Evolutionary conservation across 2,329 filamentous ascomycete species (phyloP).

Genomic region (Clarireedia hainanense): DNA sequence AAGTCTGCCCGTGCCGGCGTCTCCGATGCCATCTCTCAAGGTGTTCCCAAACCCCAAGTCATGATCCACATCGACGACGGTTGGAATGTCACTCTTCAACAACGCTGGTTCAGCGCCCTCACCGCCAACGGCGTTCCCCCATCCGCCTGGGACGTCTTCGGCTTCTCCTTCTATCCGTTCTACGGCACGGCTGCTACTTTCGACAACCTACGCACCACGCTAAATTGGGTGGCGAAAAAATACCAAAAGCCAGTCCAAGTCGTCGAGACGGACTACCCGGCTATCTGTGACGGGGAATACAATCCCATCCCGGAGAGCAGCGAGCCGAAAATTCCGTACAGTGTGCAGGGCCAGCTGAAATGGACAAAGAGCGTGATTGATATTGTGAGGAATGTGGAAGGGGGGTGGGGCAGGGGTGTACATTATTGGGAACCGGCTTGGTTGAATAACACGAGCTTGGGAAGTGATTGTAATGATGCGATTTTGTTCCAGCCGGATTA

Average conservation of each 20-base stretch:
- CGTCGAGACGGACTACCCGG: conserved; percentile 65
- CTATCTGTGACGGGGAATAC: conserved; percentile 50
- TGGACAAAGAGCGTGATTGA: conserved; percentile 53
- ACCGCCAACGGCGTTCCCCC: conserved; percentile 46
- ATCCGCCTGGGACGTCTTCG: conserved; percentile 61
- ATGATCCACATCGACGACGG: conserved; percentile 70
- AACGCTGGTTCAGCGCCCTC: conserved; percentile 53
- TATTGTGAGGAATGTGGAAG: conserved; percentile 44
- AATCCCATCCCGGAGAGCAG: conserved; percentile 26
- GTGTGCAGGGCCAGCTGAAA: conserved; percentile 49
- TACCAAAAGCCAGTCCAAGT: conserved; percentile 61
- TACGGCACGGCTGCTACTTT: conserved; percentile 55
- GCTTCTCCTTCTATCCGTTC: conserved; percentile 67
- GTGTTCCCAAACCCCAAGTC: conserved; percentile 48
- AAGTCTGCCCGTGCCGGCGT: conserved; percentile 52
- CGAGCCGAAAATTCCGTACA: conserved; percentile 49
- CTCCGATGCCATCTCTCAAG: conserved; percentile 48
- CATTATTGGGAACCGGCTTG: conserved; percentile 65
- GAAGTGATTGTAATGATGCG: conserved; percentile 57
- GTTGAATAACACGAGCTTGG: conserved; percentile 39
- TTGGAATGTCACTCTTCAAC: conserved; percentile 59
- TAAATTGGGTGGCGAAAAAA: conserved; percentile 48
- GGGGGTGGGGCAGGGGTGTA: conserved; percentile 45
- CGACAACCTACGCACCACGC: conserved; percentile 42
- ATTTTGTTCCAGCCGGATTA: conserved; percentile 45